Evolutionary conservation across 2,329 filamentous ascomycete species (phyloP), one percentile per base, ranked within the genome.

Genomic region (Pseudocercospora pini-densiflorae): DNA sequence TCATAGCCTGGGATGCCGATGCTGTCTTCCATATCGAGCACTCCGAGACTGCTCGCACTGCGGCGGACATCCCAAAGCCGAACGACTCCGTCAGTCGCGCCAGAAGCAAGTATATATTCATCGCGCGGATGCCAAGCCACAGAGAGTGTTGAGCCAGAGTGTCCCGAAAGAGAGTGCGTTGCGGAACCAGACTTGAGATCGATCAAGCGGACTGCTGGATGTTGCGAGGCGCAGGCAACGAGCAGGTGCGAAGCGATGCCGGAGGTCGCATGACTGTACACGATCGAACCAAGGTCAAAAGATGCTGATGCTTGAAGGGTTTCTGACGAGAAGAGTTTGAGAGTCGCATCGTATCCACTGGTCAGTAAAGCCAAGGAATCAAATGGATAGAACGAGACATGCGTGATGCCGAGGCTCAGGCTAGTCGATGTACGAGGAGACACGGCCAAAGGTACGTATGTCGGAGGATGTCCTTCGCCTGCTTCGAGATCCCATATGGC

Each of bases 21-120:
- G 2, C 89, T 89, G 75, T 97, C 93, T 75, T 97, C 92, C 79
- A 93, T 89, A 75, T 97, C 92, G 1, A 98, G 84, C 47, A 91
- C 85, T 0, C 90, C 92, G 33, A 98, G 83, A 21, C 90, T 88
- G 6, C 89, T 90, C 21, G 90, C 90, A 31, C 92, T 91, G 33
- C 92, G 89, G 3, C 94, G 86, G 27, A 97, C 87, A 77, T 98
- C 94, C 90, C 94, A 98, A 40, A 97, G 83, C 23, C 93, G 88
- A 2, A 94, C 88, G 9, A 88, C 90, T 21, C 94, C 94, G 76
- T 98, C 94, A 0, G 89, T 87, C n/a, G 92, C 91, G 0, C 92
- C 93, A 59, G 92, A 94, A 9, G 91, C 92, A 2, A 98, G 85
- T 3, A 96, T 83, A 74, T 97, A 87, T 55, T 94, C 92, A 57